These are phyloP conservation scores for Lasiodiplodia sp. DNA, from an alignment of 2,329 filamentous ascomycete species.

Conservation along the genomic window DNA sequence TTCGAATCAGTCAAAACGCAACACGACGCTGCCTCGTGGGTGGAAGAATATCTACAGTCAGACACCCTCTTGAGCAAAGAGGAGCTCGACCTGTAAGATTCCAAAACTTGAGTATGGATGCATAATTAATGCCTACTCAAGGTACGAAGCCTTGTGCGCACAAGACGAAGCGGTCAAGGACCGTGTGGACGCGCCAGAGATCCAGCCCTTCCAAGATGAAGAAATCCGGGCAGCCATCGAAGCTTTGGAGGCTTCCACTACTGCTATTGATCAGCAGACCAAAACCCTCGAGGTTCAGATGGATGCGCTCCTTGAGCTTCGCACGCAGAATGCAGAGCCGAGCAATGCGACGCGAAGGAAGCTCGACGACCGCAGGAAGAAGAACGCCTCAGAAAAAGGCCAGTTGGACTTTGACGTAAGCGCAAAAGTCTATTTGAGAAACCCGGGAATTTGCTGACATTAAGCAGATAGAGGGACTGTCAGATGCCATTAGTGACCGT, in stretches of 20 bases:
- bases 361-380: conserved; percentile 47
- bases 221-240: conserved; percentile 68
- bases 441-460: conserved; percentile 29
- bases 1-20: conserved; percentile 54
- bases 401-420: conserved; percentile 48
- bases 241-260: conserved; percentile 70
- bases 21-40: conserved; percentile 52
- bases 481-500: conserved; percentile 40
- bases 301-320: conserved; percentile 64
- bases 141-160: conserved; percentile 44
- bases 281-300: conserved; percentile 68
- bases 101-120: not conserved
- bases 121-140: conserved; percentile 25
- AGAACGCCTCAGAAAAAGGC: conserved; percentile 49
- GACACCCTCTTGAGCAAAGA: conserved; percentile 57
- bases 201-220: conserved; percentile 62
- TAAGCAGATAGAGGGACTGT: conserved; percentile 38
- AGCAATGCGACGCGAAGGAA: conserved; percentile 48
- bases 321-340: conserved; percentile 54
- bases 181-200: conserved; percentile 39
- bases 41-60: conserved; percentile 55
- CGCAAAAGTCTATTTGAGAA: not conserved
- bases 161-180: conserved; percentile 44
- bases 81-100: conserved; percentile 55
- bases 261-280: conserved; percentile 69